Evolutionary conservation across 768 basidiomycete species (phyloP).

Genomic region (Scleroderma citrinum): DNA sequence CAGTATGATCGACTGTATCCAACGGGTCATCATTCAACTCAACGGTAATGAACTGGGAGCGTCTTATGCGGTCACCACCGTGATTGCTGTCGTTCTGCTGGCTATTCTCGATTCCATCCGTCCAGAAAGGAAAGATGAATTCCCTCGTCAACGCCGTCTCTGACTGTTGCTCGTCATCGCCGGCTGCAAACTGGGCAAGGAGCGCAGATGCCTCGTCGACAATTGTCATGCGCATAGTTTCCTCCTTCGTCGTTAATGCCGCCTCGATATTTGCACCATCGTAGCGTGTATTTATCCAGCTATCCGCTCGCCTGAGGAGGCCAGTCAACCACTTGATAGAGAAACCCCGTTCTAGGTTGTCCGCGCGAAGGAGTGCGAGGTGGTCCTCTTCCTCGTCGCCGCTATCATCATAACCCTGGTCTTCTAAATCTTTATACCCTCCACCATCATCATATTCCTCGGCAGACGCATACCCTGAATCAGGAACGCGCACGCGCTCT

Average conservation of each 20-base stretch:
- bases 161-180: conserved; percentile 25
- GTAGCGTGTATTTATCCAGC: conserved; percentile 34
- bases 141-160: conserved; percentile 43
- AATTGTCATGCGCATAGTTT: conserved; percentile 33
- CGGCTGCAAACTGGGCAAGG: conserved; percentile 46
- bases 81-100: no score
- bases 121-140: conserved; percentile 42
- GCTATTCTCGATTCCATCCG: conserved; percentile 4
- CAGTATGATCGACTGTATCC: conserved; percentile 61
- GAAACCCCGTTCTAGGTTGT: conserved; percentile 60
- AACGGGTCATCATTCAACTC: conserved; percentile 69
- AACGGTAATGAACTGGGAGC: conserved; percentile 30
- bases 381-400: conserved; percentile 15
- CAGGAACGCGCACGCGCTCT: conserved; percentile 44
- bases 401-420: conserved; percentile 9
- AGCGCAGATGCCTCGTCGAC: conserved; percentile 56
- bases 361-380: conserved; percentile 47
- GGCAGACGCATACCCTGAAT: conserved; percentile 77
- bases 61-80: background rate
- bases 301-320: conserved; percentile 54
- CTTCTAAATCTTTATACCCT: conserved; percentile 13
- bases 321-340: conserved; percentile 74
- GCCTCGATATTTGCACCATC: background rate
- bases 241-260: conserved; percentile 23
- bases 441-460: conserved; percentile 40